These are phyloP conservation scores for Mangifera indica DNA, from an alignment of 345 rosid species.

Conservation along the genomic window DNA sequence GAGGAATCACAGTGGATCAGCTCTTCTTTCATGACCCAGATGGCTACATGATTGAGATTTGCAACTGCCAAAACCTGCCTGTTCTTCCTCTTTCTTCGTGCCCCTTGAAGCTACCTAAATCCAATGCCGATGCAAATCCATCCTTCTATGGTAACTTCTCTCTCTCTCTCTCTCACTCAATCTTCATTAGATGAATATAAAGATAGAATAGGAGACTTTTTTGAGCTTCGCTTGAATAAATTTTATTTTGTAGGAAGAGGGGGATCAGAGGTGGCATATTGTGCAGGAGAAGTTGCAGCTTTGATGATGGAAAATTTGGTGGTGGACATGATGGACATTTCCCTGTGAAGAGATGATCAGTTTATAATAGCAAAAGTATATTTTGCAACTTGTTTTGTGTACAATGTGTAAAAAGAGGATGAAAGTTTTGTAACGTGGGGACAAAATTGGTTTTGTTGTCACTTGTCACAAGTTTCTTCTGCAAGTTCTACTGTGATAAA, in stretches of 20 bases:
- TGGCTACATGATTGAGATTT: slow-evolving; percentile 45
- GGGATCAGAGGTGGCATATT: slow-evolving; percentile 17
- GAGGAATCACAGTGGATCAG: slow-evolving; percentile 51
- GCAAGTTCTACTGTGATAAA: not conserved
- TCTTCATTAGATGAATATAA: no score
- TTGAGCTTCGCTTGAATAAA: not conserved
- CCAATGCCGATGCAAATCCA: slow-evolving; percentile 15
- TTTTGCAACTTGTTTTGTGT: not conserved
- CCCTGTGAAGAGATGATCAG: slow-evolving; percentile 18
- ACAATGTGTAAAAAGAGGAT: not conserved
- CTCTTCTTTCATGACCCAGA: slow-evolving; percentile 56
- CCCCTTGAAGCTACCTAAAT: slow-evolving; percentile 39
- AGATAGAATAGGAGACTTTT: no score
- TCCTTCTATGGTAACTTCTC: slow-evolving; percentile 24
- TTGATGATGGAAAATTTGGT: slow-evolving; percentile 56
- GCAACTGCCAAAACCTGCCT: slow-evolving; percentile 46
- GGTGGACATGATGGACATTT: slow-evolving; percentile 41
- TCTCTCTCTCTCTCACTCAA: not conserved
- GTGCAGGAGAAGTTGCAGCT: slow-evolving; percentile 36
- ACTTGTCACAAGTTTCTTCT: not conserved
- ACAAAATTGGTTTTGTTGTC: not conserved
- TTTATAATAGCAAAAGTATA: not conserved
- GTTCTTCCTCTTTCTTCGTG: slow-evolving; percentile 46
- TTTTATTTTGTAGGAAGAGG: slow-evolving; percentile 19
- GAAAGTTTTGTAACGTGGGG: not conserved